These are phyloP conservation scores for Nakazawaea ishiwadae DNA, from an alignment of 805 yeast species.

Conservation along the genomic window DNA sequence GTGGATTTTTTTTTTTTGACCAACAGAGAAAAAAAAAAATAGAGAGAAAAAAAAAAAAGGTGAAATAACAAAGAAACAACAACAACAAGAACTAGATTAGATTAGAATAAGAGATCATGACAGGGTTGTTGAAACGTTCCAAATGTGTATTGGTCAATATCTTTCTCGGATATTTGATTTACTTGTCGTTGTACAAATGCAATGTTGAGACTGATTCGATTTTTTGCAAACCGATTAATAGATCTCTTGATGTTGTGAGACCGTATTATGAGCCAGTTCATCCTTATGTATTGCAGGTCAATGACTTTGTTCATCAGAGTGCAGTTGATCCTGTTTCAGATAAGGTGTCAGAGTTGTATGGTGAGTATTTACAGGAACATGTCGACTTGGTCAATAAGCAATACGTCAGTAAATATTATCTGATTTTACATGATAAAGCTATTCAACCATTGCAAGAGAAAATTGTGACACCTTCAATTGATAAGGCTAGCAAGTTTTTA, in stretches of 20 bases:
- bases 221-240: background rate
- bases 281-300: background rate
- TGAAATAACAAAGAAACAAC: background rate
- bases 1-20: too few relatives aligned
- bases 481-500: background rate
- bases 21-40: too few relatives aligned
- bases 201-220: background rate
- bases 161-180: background rate
- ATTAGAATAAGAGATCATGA: too few relatives aligned
- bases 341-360: background rate
- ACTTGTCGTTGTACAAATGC: slow-evolving; percentile 2
- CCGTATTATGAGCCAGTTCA: slow-evolving; percentile 6
- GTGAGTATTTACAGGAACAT: slow-evolving; percentile 1
- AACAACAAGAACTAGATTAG: too few relatives aligned
- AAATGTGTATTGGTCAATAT: background rate
- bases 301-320: background rate
- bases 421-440: background rate
- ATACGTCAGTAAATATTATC: background rate
- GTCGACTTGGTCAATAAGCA: background rate
- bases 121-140: too few relatives aligned
- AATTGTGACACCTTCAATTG: background rate
- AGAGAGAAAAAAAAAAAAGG: too few relatives aligned
- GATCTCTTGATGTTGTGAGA: background rate
- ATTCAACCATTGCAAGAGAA: slow-evolving; percentile 1
- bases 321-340: background rate